A percentile compares a stretch with the other conserved stretches of the same genome.
These are phyloP conservation scores for Diaporthe vexans DNA, from an alignment of 2,329 filamentous ascomycete species.

Conservation along the genomic window DNA sequence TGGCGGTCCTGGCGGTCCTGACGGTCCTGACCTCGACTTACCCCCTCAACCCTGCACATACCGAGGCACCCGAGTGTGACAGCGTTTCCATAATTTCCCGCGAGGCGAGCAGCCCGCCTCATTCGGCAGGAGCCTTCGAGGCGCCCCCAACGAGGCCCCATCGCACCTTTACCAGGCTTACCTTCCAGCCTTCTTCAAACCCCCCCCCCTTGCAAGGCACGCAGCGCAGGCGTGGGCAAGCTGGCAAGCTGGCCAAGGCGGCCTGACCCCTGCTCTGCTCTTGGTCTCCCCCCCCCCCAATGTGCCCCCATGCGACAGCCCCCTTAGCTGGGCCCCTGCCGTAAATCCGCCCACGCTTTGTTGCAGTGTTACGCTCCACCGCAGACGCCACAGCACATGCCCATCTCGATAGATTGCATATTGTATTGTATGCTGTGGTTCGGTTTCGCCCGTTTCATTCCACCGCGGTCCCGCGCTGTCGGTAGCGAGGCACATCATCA, in stretches of 20 bases:
- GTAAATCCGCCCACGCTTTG: not conserved
- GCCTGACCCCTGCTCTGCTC: too few species aligned
- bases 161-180: not conserved
- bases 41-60: constrained; percentile 2
- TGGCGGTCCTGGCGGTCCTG: too few species aligned
- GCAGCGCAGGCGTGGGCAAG: not conserved
- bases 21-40: not conserved
- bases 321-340: not conserved
- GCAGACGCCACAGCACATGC: constrained; percentile 5
- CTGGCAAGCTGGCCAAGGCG: too few species aligned
- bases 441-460: not conserved
- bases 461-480: constrained; percentile 14
- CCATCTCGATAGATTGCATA: constrained; percentile 23
- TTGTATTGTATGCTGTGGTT: not conserved
- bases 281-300: too few species aligned
- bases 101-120: constrained; percentile 25
- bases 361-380: constrained; percentile 4
- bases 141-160: not conserved
- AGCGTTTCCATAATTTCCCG: constrained; percentile 32
- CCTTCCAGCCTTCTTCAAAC: not conserved
- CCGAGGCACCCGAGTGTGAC: constrained; percentile 32
- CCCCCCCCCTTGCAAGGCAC: not conserved
- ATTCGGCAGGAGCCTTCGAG: constrained; percentile 18
- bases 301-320: not conserved
- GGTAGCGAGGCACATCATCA: constrained; percentile 11